Evolutionary conservation across 306 rosid species (phyloP), one percentile per base, ranked within the genome.

Genomic region (Carpinus viminea): DNA sequence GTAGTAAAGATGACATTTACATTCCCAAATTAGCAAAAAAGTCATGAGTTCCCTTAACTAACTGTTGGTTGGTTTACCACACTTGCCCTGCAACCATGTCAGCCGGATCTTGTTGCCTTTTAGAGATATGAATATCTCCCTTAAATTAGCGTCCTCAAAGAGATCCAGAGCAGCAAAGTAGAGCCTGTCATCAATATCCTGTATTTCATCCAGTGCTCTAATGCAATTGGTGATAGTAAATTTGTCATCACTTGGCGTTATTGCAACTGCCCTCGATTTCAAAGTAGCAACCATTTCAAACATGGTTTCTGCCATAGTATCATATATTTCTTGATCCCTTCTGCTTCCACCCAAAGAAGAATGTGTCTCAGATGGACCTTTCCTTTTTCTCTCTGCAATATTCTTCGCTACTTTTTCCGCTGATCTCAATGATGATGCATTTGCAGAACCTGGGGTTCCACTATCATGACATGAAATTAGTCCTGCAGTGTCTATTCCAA

Each of bases 151-250:
- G 60, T 85, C 79, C 85, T 89, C 97, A 76, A 91, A 91, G 73
- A 91, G 91, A 79, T 91, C 97, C 78, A 91, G 64, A 12, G 93
- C 94, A 18, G 93, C 81, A 86, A 91, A 84, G 82, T 93, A 91
- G 50, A 88, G 83, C 15, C 48, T 68, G 73, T 89, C 79, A 74
- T 92, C 91, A 66, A 87, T 69, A 68, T 76, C 89, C 82, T 85
- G 78, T 12, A 93, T 89, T 88, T 88, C 93, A 75, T 93, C 97
- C 82, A 93, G 77, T 53, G 89, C 91, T 81, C 79, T 86, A 8
- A 93, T 91, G 82, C 96, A 93, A 79, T 89, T 89, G 68, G 92
- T 84, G 72, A 90, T 86, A 79, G 91, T 88, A 84, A 85, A 90
- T 86, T 74, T 90, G 76, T 91, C 85, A 45, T 89, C 91, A 12